These are phyloP conservation scores for Basipetospora chlamydospora DNA, from an alignment of 2,329 filamentous ascomycete genomes.

Conservation along the genomic window DNA sequence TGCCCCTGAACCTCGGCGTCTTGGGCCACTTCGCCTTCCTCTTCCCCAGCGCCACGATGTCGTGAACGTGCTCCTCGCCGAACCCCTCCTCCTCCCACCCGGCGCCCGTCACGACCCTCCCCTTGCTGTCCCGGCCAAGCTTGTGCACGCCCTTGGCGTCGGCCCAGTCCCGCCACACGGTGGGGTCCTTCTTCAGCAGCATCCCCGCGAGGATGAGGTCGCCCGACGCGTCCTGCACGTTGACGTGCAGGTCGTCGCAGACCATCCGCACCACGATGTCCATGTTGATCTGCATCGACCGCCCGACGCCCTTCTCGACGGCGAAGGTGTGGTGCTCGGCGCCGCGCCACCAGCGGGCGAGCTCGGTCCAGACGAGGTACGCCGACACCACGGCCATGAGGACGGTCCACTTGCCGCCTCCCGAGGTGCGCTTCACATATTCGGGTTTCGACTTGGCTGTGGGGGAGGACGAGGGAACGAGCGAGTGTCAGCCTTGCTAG, in stretches of 20 bases:
- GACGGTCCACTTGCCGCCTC: slow-evolving; percentile 89
- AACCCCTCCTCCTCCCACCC: slow-evolving; percentile 52
- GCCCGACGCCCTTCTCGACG: slow-evolving; percentile 82
- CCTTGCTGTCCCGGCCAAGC: slow-evolving; percentile 40
- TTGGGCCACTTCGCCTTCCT: slow-evolving; percentile 55
- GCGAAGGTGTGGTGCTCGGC: slow-evolving; percentile 78
- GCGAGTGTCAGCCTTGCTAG: background rate
- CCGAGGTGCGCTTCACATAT: slow-evolving; percentile 70
- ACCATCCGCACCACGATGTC: slow-evolving; percentile 86
- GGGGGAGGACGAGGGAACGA: background rate
- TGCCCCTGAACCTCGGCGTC: slow-evolving; percentile 52
- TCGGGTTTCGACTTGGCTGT: slow-evolving; percentile 89
- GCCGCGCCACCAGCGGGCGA: slow-evolving; percentile 71
- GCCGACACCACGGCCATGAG: slow-evolving; percentile 61
- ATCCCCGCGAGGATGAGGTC: slow-evolving; percentile 78
- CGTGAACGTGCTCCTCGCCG: slow-evolving; percentile 74
- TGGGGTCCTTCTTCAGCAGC: slow-evolving; percentile 59
- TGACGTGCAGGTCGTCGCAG: slow-evolving; percentile 80
- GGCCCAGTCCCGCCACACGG: slow-evolving; percentile 71
- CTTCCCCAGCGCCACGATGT: slow-evolving; percentile 62
- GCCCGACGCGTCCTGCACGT: slow-evolving; percentile 89
- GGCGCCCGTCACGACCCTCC: slow-evolving; percentile 39
- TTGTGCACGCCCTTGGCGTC: slow-evolving; percentile 51
- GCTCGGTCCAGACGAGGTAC: slow-evolving; percentile 63
- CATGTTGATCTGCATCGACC: slow-evolving; percentile 83